Base-by-base conservation (phyloP, 192 early-diverging fungal genomes). In the Coemansia sp. region DNA sequence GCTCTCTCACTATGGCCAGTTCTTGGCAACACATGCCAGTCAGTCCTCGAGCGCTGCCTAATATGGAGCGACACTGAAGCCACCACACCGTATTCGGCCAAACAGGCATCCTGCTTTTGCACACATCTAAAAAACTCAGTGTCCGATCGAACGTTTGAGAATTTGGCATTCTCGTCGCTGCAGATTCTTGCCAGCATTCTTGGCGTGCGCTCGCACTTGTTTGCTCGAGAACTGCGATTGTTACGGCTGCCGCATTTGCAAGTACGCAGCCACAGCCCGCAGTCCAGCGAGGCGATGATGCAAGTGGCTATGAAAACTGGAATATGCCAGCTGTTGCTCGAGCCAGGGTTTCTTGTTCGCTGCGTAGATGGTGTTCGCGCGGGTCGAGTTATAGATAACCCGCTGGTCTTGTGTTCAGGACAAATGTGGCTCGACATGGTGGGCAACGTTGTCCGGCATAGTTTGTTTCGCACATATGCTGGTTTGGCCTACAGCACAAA, bases 391-490 rank as follows among this genome's bases (percentile, higher is more conserved):
- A 24, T 63, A 17, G 2, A 29, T 11, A 52, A 21, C 15, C 24
- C 73, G 32, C 17, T 24, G 60, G 48, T 55, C 11, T 32, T 78
- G 21, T 41, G 69, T 4, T 3, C 63, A 1, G 39, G 51, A 45
- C 76, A 78, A 43, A 66, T 72, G n/a, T 78, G 76, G 76, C 70
- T 72, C 5, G 76, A 78, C 21, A 65, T 72, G 59, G 60, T 65
- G 3, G 76, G 76, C 11, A 53, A 43, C 17, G 48, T 69, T 29
- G 66, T 63, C 17, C 51, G 69, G 0, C 76, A 78, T 47, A 78
- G 70, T 39, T 43, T 72, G n/a, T 69, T 78, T 29, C 66, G 76
- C n/a, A 57, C 56, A 4, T 58, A 65, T 53, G 24, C 66, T 2
- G 55, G 64, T 4, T 21, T 59, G 1, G 27, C 39, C 4, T 15